Conservation (phyloP, 208 protist genomes). For the Trypanosoma boissoni region DNA sequence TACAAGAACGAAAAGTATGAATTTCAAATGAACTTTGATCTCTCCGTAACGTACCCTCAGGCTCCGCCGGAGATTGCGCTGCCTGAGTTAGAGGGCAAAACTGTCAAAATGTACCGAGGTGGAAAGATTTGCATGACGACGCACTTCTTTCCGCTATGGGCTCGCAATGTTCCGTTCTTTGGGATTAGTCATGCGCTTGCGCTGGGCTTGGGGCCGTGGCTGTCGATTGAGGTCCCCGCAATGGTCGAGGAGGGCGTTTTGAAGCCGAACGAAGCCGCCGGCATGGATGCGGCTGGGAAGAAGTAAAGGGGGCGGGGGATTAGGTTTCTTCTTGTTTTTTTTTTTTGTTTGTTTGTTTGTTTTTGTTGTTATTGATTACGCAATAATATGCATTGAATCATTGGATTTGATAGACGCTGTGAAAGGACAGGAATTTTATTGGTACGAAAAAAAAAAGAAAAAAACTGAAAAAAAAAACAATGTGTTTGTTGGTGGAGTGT, state of each 20-base stretch:
- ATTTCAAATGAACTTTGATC: slow-evolving; percentile 97
- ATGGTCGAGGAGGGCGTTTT: slow-evolving; percentile 91
- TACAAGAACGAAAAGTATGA: slow-evolving; percentile 96
- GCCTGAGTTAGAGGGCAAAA: slow-evolving; percentile 97
- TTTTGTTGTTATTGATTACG: slow-evolving; percentile 3
- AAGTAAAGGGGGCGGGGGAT: neutral
- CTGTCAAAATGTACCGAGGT: slow-evolving; percentile 98
- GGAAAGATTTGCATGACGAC: slow-evolving; percentile 98
- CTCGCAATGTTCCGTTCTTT: slow-evolving; percentile 96
- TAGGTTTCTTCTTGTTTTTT: neutral
- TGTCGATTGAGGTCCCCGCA: slow-evolving; percentile 96
- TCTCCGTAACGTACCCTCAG: slow-evolving; percentile 96
- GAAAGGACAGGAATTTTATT: no score
- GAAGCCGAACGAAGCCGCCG: slow-evolving; percentile 34
- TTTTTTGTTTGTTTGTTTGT: neutral
- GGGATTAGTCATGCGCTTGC: slow-evolving; percentile 97
- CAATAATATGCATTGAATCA: neutral
- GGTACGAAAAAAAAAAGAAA: neutral
- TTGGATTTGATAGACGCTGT: neutral
- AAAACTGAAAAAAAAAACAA: neutral
- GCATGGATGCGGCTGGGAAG: neutral
- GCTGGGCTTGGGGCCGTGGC: slow-evolving; percentile 95
- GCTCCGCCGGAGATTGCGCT: slow-evolving; percentile 95
- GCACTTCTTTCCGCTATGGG: slow-evolving; percentile 98
- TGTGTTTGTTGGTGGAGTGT: neutral